phyloP scores from a whole-genome alignment of 139 green algal species.

The Chlamydomonas urium region DNA sequence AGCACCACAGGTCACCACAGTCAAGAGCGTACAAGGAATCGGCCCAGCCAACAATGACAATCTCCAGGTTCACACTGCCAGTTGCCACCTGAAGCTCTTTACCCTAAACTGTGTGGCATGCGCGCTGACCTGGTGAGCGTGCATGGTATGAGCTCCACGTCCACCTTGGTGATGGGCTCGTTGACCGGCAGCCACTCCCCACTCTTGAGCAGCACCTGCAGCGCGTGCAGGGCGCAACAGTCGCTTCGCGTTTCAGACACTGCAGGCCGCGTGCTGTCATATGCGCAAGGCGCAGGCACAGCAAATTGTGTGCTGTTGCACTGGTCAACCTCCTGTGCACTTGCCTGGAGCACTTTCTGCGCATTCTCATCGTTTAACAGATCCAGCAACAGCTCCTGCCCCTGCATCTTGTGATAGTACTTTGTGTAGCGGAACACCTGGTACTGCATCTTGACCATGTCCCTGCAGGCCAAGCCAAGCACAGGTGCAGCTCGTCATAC shows the following conservation, averaged over 20 bases:
- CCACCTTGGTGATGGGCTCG: constrained; percentile 1
- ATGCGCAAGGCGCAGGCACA: no score
- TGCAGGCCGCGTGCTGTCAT: no score
- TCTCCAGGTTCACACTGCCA: no score
- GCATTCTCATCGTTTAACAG: constrained; percentile 38
- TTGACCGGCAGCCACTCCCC: constrained; percentile 15
- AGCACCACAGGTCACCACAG: no score
- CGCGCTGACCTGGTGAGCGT: constrained; percentile 26
- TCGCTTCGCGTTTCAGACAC: no score
- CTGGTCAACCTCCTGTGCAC: no score
- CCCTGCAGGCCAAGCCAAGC: no score
- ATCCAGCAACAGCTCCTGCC: constrained; percentile 38
- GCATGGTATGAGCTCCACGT: constrained; percentile 21
- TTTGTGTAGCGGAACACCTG: constrained; percentile 48
- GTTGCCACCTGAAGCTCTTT: not conserved
- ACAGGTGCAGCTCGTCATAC: no score
- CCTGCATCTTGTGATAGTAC: constrained; percentile 51
- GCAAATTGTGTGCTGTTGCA: no score
- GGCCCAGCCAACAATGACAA: no score
- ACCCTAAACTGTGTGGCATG: not conserved
- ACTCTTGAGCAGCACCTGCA: constrained; percentile 29
- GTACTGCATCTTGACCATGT: constrained; percentile 26
- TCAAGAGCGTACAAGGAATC: no score
- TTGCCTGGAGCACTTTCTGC: constrained; percentile 25
- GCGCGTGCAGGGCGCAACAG: no score